A percentile compares a stretch with the other conserved stretches of the same genome.
Conservation (phyloP, 1,284 basidiomycete genomes). For the Cryptococcus sp. region DNA sequence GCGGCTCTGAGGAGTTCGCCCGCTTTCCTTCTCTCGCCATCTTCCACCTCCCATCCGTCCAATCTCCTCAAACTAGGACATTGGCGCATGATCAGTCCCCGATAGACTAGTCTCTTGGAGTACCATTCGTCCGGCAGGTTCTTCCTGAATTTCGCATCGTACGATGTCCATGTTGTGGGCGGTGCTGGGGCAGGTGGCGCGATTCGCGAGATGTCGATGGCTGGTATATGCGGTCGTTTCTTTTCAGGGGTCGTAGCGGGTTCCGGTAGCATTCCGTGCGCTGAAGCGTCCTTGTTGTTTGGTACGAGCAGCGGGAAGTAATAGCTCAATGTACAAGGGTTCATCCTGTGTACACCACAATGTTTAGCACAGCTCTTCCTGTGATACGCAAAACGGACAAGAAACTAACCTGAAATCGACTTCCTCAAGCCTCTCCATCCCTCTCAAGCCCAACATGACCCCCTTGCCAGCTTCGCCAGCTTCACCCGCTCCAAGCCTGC, state of each 20-base stretch:
- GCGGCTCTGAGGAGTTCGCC: slow-evolving; percentile 60
- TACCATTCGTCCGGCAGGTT: slow-evolving; percentile 84
- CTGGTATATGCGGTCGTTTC: slow-evolving; percentile 1
- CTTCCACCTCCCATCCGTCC: slow-evolving; percentile 76
- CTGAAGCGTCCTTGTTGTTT: slow-evolving; percentile 7
- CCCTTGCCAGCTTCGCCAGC: slow-evolving; percentile 56
- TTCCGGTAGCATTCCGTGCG: slow-evolving; percentile 2
- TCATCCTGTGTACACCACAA: slow-evolving; percentile 66
- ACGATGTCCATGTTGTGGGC: slow-evolving; percentile 58
- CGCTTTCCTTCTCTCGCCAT: slow-evolving; percentile 80
- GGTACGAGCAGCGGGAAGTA: slow-evolving; percentile 79
- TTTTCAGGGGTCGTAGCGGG: slow-evolving; percentile 5
- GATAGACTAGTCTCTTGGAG: slow-evolving; percentile 78
- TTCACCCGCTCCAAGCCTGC: slow-evolving; percentile 64
- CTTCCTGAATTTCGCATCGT: slow-evolving; percentile 82
- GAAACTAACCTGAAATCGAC: slow-evolving; percentile 79
- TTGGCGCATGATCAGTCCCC: slow-evolving; percentile 77
- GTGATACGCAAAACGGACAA: background rate
- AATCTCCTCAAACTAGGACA: slow-evolving; percentile 68
- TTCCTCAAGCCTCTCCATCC: slow-evolving; percentile 76
- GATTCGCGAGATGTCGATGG: slow-evolving; percentile 4
- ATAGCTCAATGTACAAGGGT: slow-evolving; percentile 91
- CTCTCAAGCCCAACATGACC: slow-evolving; percentile 65
- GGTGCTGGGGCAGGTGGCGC: slow-evolving; percentile 9
- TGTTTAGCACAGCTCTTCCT: slow-evolving; percentile 2